Percentiles rank a stretch among this genome's conserved stretches.
These are phyloP conservation scores for Isabelozyma heimii DNA, from an alignment of 805 yeast genomes.

Conservation along the genomic window DNA sequence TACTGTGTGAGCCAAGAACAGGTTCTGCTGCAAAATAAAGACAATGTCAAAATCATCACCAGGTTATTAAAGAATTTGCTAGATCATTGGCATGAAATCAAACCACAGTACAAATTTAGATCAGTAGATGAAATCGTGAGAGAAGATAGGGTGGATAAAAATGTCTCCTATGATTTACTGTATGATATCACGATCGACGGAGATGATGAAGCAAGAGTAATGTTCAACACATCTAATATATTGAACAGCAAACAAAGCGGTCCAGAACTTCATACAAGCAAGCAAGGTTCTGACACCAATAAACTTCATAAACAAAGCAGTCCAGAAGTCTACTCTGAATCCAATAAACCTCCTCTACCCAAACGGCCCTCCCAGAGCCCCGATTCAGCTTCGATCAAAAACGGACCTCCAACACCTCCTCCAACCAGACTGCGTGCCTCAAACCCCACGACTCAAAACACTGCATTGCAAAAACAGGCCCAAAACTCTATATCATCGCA, in stretches of 20 bases:
- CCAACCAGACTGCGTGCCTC: neutral
- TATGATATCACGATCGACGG: conserved; percentile 28
- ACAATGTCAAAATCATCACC: conserved; percentile 48
- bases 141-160: conserved; percentile 12
- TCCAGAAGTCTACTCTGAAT: neutral
- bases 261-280: neutral
- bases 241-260: conserved; percentile 5
- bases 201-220: conserved; percentile 12
- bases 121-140: conserved; percentile 14
- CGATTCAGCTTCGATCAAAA: conserved; percentile 2
- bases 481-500: too few relatives aligned
- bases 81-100: conserved; percentile 45
- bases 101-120: conserved; percentile 5
- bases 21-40: conserved; percentile 37
- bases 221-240: conserved; percentile 12
- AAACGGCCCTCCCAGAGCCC: neutral
- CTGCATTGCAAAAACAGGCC: too few relatives aligned
- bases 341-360: neutral
- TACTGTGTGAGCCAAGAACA: conserved; percentile 56
- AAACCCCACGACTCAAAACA: neutral
- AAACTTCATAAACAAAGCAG: neutral
- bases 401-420: conserved; percentile 3
- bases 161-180: conserved; percentile 31
- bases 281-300: neutral
- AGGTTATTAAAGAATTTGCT: conserved; percentile 54